phyloP scores from a whole-genome alignment of 208 protist species.

The Wallacemonas sp. region DNA sequence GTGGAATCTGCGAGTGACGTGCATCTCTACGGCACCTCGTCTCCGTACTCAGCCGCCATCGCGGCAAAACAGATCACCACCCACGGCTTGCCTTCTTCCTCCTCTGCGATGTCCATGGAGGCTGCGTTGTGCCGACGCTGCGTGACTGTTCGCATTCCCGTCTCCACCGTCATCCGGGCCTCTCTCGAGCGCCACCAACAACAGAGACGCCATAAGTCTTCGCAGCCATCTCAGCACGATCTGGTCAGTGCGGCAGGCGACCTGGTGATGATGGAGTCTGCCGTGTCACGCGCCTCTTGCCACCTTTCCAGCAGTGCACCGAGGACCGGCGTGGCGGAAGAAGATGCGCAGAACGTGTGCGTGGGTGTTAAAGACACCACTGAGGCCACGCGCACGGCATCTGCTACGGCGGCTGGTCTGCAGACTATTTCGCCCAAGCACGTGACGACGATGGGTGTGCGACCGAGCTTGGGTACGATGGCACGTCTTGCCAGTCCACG shows the following conservation, averaged over 20 bases:
- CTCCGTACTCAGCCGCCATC: background rate
- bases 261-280: background rate
- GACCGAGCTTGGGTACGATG: background rate
- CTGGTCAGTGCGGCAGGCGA: background rate
- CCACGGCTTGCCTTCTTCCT: too few relatives aligned
- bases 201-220: too few relatives aligned
- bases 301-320: background rate
- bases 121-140: too few relatives aligned
- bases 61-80: too few relatives aligned
- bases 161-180: slow-evolving; percentile 12
- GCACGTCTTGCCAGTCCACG: slow-evolving; percentile 2
- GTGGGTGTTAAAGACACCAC: background rate
- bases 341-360: background rate
- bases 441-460: background rate
- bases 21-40: background rate
- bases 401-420: background rate
- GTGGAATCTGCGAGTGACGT: background rate
- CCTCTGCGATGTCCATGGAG: too few relatives aligned
- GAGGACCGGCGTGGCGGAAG: background rate
- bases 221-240: background rate
- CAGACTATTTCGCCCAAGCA: slow-evolving; percentile 7
- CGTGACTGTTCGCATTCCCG: slow-evolving; percentile 11
- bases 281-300: background rate
- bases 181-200: slow-evolving; percentile 25
- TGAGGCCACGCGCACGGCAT: background rate